Evolutionary conservation across 805 yeast species (phyloP), one percentile per base, ranked within the genome.

Genomic region (Ogataea saltuana): DNA sequence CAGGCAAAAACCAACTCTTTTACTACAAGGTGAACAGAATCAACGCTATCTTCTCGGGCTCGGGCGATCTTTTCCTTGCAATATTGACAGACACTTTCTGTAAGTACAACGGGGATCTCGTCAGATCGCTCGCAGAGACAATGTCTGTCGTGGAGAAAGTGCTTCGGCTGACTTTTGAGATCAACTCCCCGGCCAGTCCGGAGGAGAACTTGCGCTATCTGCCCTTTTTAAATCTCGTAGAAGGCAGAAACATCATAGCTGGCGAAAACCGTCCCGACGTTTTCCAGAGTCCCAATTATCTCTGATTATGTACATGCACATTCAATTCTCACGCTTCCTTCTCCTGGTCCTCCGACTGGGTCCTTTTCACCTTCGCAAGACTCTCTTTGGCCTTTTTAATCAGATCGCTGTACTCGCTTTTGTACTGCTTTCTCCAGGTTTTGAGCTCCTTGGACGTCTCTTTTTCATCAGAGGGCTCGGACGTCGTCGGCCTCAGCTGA

Each of bases 1-100:
- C 64, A 3, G 50, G 55, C 9, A 54, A 43, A 4, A 42, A 33
- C 2, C 17, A 28, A 11, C 32, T 54, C 4, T 71, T 72, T 40
- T 60, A 63, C 30, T 66, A 70, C 34, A 68, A 70, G 18, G 72
- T 81, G 2, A 67, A 71, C 4, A 63, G 67, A 50, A 75, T 85
- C 10, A 65, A 74, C 16, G 87, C 88, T 8, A 65, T 70, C 1
- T 85, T 84, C 58, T 81, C 80, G 30, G 93, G 93, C 1, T 76
- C 86, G 45, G 93, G 93, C 2, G 93, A 85, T 58, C 62, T 85
- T 13, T 83, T 85, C 59, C 69, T 81, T 3, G 88, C 83, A 1
- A 56, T 85, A 12, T 50, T 85, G 15, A 70, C 83, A 3, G 77
- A 83, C 50, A 61, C 69, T 1, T 72, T 73, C 49, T 66, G 67